Base-by-base conservation (phyloP, 164 flowering plant species). In the Vitis cinerea region DNA sequence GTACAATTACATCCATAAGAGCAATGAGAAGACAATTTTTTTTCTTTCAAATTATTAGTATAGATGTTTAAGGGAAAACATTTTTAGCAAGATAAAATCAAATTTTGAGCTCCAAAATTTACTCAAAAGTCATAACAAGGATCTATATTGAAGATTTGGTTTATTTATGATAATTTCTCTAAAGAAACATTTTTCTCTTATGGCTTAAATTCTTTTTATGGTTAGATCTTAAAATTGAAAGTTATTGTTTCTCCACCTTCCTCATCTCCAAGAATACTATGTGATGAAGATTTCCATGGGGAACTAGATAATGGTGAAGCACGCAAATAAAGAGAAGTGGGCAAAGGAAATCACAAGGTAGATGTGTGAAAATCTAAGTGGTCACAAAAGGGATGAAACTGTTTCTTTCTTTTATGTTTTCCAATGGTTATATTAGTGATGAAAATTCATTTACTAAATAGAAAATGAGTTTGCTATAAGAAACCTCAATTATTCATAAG, bases 401-500 rank as follows among this genome's bases (percentile, higher is more conserved):
- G 74, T 23, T 87, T 63, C 62, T 78, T 59, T 89, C 98, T 74
- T 90, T 97, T 47, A 84, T 85, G 53, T 83, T 86, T 61, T 93
- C 94, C 50, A 93, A 87, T 86, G 97, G 92, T 56, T 91, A 95
- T 71, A 79, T 79, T 53, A 94, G 94, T 56, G 96, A 91, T 81
- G 92, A 86, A 56, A 92, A 94, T 78, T 90, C 97, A 30, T 88
- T 84, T 71, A 71, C 84, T 67, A 90, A 76, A 88, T 94, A 53
- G 96, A 91, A 63, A 84, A 79, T 79, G 92, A 90, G 58, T 85
- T 61, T 78, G 78, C 75, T 14, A 84, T 60, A 50, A 93, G 75
- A 66, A 82, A 83, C 78, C 80, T 87, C 31, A 86, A 92, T 80
- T 97, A 95, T 80, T 85, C 86, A 48, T 98, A 91, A 80, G 84